These are phyloP conservation scores for Glycine tomentella DNA, from an alignment of 306 rosid species.

Conservation along the genomic window DNA sequence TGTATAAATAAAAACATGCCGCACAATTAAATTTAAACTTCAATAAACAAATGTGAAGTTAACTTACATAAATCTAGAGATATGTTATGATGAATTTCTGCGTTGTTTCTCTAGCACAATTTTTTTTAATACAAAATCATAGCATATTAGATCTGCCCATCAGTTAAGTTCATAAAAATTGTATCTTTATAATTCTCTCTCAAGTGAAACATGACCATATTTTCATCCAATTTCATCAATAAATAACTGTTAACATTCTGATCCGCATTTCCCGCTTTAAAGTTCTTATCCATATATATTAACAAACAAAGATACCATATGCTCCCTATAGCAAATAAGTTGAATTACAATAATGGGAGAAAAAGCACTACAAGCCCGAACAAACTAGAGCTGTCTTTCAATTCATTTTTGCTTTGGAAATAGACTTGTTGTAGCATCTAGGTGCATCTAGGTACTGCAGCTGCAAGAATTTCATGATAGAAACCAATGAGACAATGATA, in stretches of 20 bases:
- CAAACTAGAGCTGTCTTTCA: too few species aligned
- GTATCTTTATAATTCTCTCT: not conserved
- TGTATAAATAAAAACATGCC: not conserved
- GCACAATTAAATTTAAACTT: not conserved
- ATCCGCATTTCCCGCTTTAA: too few species aligned
- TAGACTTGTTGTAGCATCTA: too few species aligned
- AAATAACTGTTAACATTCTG: conserved; percentile 7
- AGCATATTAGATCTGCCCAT: not conserved
- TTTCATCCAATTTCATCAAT: conserved; percentile 2
- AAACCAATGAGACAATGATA: too few species aligned
- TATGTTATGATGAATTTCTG: not conserved
- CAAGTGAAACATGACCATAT: conserved; percentile 4
- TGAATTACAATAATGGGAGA: too few species aligned
- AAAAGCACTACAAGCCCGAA: too few species aligned
- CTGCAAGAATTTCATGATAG: too few species aligned
- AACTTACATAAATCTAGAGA: not conserved
- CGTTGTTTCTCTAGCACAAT: not conserved
- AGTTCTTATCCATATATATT: too few species aligned
- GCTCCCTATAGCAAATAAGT: too few species aligned
- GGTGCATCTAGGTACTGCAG: too few species aligned
- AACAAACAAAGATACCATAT: too few species aligned
- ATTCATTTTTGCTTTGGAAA: too few species aligned
- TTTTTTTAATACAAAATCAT: not conserved
- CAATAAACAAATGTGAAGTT: not conserved
- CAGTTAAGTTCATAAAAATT: not conserved